A percentile compares a stretch with the other conserved stretches of the same genome.
Evolutionary conservation across 257 asterid genomes (phyloP).

Genomic region (Primulina huaijiensis): DNA sequence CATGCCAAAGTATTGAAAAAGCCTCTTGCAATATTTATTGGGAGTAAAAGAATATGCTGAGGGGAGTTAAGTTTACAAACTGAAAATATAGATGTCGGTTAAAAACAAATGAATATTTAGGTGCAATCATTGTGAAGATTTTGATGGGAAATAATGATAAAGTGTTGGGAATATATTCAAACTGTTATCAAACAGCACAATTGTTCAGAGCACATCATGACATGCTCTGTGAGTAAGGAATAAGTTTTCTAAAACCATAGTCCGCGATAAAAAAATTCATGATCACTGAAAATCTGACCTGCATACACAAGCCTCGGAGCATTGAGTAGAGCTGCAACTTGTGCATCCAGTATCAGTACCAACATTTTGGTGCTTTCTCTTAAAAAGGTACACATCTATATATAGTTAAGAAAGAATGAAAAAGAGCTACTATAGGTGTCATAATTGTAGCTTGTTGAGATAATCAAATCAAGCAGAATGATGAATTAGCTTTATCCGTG

Average conservation of each 20-base stretch:
- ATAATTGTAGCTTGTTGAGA: slow-evolving; percentile 9
- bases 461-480: slow-evolving; percentile 15
- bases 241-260: background rate
- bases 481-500: slow-evolving; percentile 6
- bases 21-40: too few species aligned
- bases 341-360: slow-evolving; percentile 83
- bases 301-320: slow-evolving; percentile 81
- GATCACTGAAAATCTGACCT: slow-evolving; percentile 43
- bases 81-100: too few species aligned
- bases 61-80: too few species aligned
- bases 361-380: slow-evolving; percentile 57
- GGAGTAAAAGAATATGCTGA: too few species aligned
- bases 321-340: slow-evolving; percentile 55
- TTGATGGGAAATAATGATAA: too few species aligned
- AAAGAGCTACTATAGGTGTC: slow-evolving; percentile 8
- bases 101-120: too few species aligned
- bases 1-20: too few species aligned
- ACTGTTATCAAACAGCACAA: too few species aligned
- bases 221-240: background rate
- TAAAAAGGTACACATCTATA: slow-evolving; percentile 68
- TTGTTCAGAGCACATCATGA: background rate
- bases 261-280: background rate
- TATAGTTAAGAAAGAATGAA: slow-evolving; percentile 45
- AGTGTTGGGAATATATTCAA: too few species aligned
- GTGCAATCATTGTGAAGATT: too few species aligned